Evolutionary conservation across 306 rosid species (phyloP), one percentile per base, ranked within the genome.

Genomic region (Fragaria iinumae): DNA sequence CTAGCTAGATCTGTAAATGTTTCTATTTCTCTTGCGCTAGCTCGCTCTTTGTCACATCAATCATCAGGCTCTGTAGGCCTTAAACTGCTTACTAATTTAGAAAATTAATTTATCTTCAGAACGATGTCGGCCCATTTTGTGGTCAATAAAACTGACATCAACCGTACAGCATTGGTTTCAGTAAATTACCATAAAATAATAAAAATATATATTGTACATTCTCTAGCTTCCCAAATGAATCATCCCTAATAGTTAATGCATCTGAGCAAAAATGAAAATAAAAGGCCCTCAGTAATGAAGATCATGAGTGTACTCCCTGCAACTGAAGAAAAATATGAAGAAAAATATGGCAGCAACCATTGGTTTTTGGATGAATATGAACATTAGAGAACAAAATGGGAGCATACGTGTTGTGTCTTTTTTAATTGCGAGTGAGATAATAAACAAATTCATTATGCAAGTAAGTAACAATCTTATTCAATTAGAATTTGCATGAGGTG

Each of bases 81-180:
- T 8, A 3, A 44, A 12, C 57, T 69, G 70, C 16, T 38, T 66
- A 38, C 16, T 38, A 64, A 27, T 29, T 74, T 44, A 27, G 71
- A 75, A 62, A 63, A 3, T 45, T 18, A 62, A 59, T 45, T 75
- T 29, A 27, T 45, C 62, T 20, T 29, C 36, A 29, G 71, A 63
- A 62, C 14, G 36, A 0, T 75, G 78, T 75, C 78, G 70, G 71
- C 47, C 71, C 29, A 62, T 75, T 6, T 29, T 45, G 78, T 62
- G 69, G 70, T 45, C 67, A 23, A 63, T 75, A 38, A 25, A 45
- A 75, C 71, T 62, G 71, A 63, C 48, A 60, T 75, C 47, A 32
- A 71, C 45, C 71, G 62, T 75, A 32, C 78, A 62, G 34, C 78
- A 11, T 62, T 47, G 78, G 78, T 47, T 75, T 75, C 78, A 75